Conservation (phyloP, 352 stramenopile species). For the Phytopythium cucurbitacearum region DNA sequence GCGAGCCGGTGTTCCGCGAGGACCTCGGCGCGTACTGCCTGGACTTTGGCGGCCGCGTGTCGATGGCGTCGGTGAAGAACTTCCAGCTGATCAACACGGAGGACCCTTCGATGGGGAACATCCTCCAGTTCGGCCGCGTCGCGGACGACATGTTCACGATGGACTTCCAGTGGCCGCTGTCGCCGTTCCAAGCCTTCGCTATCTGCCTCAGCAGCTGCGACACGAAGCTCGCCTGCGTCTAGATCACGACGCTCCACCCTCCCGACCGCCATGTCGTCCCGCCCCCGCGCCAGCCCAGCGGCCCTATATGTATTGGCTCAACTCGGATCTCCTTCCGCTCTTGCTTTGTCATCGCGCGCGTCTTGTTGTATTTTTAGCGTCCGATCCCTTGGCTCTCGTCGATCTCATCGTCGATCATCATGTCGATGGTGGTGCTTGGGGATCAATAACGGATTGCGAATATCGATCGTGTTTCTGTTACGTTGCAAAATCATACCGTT, state of each 20-base stretch:
- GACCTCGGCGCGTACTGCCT: conserved; percentile 84
- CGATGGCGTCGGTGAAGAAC: conserved; percentile 84
- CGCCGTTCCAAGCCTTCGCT: conserved; percentile 84
- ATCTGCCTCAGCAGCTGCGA: conserved; percentile 88
- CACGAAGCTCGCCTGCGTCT: conserved; percentile 87
- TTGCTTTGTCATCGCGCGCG: too few relatives aligned
- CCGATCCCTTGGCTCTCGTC: too few relatives aligned
- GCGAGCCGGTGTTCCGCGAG: conserved; percentile 81
- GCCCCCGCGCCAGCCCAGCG: too few relatives aligned
- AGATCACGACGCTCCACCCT: conserved; percentile 1
- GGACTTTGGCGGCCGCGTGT: conserved; percentile 74
- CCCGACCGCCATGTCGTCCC: too few relatives aligned
- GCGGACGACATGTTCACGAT: conserved; percentile 90
- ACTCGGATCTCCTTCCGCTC: too few relatives aligned
- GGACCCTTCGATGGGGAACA: conserved; percentile 81
- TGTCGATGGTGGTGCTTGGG: too few relatives aligned
- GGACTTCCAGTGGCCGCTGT: conserved; percentile 88
- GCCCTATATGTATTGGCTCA: too few relatives aligned
- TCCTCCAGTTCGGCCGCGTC: conserved; percentile 86
- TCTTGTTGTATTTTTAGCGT: too few relatives aligned
- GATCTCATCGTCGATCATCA: too few relatives aligned
- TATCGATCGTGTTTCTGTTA: too few relatives aligned
- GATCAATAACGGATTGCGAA: too few relatives aligned
- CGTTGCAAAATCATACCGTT: too few relatives aligned
- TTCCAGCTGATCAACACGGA: conserved; percentile 86